Evolutionary conservation across 805 yeast genomes (phyloP).

Genomic region (Diddensiella santjacobensis): DNA sequence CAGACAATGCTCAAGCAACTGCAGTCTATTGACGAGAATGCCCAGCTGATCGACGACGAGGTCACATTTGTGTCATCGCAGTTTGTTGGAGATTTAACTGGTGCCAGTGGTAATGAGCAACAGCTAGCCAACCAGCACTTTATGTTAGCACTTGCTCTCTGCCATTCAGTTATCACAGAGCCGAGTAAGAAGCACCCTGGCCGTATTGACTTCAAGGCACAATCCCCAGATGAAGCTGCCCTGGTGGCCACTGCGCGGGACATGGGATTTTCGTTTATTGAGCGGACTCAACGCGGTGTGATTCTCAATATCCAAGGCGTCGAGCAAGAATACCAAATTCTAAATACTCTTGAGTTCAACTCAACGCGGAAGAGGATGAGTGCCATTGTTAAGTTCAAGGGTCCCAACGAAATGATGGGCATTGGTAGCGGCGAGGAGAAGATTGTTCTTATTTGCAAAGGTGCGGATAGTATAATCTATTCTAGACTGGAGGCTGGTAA

Average conservation of each 20-base stretch:
- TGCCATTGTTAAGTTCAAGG: slow-evolving; percentile 50
- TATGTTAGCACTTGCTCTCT: slow-evolving; percentile 67
- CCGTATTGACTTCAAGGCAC: slow-evolving; percentile 64
- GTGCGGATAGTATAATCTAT: slow-evolving; percentile 78
- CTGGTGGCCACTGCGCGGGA: slow-evolving; percentile 76
- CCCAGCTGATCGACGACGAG: slow-evolving; percentile 50
- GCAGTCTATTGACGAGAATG: slow-evolving; percentile 37
- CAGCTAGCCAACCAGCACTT: slow-evolving; percentile 52
- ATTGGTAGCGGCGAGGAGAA: slow-evolving; percentile 28
- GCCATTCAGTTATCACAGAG: slow-evolving; percentile 77
- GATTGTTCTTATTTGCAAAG: slow-evolving; percentile 58
- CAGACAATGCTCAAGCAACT: slow-evolving; percentile 47
- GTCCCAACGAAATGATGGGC: slow-evolving; percentile 9
- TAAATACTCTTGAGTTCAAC: slow-evolving; percentile 63
- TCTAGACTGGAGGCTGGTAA: slow-evolving; percentile 40
- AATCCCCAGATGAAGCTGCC: slow-evolving; percentile 84
- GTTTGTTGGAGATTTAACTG: slow-evolving; percentile 52
- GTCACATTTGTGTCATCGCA: slow-evolving; percentile 65
- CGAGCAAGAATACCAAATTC: slow-evolving; percentile 45
- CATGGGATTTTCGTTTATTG: slow-evolving; percentile 63
- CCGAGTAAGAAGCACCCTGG: slow-evolving; percentile 33
- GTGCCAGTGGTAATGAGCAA: slow-evolving; percentile 41
- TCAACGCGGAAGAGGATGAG: slow-evolving; percentile 81
- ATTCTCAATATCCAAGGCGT: slow-evolving; percentile 46
- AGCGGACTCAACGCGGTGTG: slow-evolving; percentile 51